Conservation (phyloP, 139 green algal species). For the Chlamydomonas asymmetrica region DNA sequence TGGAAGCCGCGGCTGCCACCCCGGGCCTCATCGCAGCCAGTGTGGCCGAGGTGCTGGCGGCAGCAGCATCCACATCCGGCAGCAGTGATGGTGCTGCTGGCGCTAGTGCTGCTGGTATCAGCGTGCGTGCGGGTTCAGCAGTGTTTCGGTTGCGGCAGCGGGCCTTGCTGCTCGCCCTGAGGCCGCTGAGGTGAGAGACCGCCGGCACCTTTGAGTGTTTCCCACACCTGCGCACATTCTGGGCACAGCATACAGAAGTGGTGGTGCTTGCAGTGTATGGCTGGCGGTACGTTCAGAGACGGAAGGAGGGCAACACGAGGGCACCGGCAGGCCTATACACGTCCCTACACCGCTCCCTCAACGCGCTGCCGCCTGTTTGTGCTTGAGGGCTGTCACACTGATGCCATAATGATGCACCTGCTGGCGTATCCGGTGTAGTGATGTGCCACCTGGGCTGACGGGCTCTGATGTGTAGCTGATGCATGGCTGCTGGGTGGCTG, state of each 20-base stretch:
- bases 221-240: neutral
- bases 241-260: neutral
- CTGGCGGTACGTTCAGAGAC: too few species aligned
- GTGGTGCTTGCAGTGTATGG: too few species aligned
- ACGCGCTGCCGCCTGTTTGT: neutral
- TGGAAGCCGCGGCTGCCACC: neutral
- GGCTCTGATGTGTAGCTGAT: too few species aligned
- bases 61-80: neutral
- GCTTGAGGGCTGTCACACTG: neutral
- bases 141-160: neutral
- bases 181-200: conserved; percentile 4
- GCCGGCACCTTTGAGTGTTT: neutral
- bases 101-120: neutral
- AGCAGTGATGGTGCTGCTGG: neutral
- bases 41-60: neutral
- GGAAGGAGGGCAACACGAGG: too few species aligned
- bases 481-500: too few species aligned
- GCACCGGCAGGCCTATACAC: neutral
- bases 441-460: too few species aligned
- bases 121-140: neutral
- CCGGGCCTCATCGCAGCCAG: conserved; percentile 18
- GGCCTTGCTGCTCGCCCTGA: conserved; percentile 12
- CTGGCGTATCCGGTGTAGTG: neutral
- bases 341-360: neutral
- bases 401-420: neutral